phyloP scores from a whole-genome alignment of 148 eudicot genomes.

The Cornus kousa region DNA sequence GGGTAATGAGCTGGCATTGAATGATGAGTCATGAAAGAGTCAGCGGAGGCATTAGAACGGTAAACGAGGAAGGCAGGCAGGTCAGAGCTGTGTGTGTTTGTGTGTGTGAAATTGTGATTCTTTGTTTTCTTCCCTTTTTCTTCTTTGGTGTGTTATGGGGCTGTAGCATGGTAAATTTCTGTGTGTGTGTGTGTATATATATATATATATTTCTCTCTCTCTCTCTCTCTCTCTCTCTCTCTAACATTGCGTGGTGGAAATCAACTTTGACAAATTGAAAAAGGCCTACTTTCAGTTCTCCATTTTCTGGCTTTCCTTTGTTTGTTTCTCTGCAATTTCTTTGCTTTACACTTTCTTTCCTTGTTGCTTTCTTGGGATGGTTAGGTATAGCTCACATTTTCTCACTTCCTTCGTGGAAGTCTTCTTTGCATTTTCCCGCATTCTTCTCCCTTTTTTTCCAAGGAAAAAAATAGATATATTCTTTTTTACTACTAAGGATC shows the following conservation, averaged over 20 bases:
- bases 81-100: conserved; percentile 1
- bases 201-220: neutral
- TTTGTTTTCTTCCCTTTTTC: neutral
- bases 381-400: neutral
- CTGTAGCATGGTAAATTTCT: neutral
- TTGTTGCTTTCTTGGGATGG: conserved; percentile 5
- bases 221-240: neutral
- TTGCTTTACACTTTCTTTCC: conserved; percentile 13
- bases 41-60: conserved; percentile 18
- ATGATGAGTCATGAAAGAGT: conserved; percentile 8
- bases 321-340: conserved; percentile 2
- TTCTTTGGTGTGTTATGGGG: neutral
- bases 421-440: neutral
- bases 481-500: too few species aligned
- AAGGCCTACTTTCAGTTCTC: conserved; percentile 10
- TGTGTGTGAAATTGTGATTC: neutral
- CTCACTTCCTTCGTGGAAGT: neutral
- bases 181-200: too few species aligned
- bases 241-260: conserved; percentile 26
- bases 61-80: conserved; percentile 12
- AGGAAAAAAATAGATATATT: neutral
- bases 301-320: neutral
- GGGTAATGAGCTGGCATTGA: conserved; percentile 12
- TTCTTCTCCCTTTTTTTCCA: neutral
- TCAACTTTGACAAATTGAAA: conserved; percentile 6